These are phyloP conservation scores for Elsinoe batatas DNA, from an alignment of 2,329 filamentous ascomycete genomes.

Conservation along the genomic window DNA sequence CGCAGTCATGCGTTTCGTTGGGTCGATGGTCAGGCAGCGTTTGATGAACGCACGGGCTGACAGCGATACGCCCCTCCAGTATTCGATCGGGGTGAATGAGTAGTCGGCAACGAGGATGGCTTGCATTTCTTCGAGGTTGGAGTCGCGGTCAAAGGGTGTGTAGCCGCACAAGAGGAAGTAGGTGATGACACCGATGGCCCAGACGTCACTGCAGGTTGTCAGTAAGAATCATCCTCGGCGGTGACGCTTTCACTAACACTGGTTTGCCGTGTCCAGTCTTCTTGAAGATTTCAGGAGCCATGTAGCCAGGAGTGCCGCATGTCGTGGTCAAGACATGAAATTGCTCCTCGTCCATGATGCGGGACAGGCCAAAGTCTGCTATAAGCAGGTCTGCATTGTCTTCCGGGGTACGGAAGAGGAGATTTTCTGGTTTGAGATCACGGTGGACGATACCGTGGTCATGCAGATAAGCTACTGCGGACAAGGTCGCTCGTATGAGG, in stretches of 20 bases:
- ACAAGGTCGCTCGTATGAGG: conserved; percentile 86
- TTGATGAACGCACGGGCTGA: conserved; percentile 84
- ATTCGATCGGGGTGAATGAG: conserved; percentile 85
- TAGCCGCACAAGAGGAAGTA: conserved; percentile 98
- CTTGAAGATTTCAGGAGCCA: conserved; percentile 99
- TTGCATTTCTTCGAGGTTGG: conserved; percentile 98
- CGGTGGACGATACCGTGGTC: conserved; percentile 98
- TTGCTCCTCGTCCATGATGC: conserved; percentile 98
- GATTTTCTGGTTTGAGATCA: conserved; percentile 93
- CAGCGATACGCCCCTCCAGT: conserved; percentile 88
- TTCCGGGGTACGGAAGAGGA: conserved; percentile 92
- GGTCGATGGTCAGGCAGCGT: conserved; percentile 83
- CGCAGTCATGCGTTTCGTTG: conserved; percentile 76
- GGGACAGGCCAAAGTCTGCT: conserved; percentile 87
- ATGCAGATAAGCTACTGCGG: conserved; percentile 95
- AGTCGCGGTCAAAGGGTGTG: conserved; percentile 95
- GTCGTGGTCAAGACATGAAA: conserved; percentile 97
- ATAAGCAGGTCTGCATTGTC: conserved; percentile 96
- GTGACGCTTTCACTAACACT: conserved; percentile 45
- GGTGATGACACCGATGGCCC: conserved; percentile 96
- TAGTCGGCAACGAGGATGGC: conserved; percentile 96
- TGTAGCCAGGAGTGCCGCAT: conserved; percentile 95
- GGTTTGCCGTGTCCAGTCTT: conserved; percentile 97
- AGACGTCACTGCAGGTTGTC: conserved; percentile 59
- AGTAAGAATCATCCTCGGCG: neutral